Base-by-base conservation (phyloP, 345 rosid species). In the rapeseed (Brassica napus) region DNA sequence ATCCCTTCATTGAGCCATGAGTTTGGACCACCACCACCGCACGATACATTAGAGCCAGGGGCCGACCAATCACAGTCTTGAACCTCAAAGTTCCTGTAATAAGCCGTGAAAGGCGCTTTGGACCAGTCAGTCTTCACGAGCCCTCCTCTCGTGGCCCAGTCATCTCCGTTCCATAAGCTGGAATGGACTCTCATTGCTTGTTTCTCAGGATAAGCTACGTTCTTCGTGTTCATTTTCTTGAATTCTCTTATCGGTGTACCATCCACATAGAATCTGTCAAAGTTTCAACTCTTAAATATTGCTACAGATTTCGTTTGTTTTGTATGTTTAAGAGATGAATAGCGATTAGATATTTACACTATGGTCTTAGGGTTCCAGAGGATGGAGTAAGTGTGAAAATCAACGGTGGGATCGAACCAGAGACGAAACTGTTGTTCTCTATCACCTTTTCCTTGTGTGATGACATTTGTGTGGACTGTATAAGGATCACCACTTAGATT, bases 141-240 rank as follows among this genome's bases (percentile, higher is more conserved):
- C 1, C 97, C 94, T 21, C 92, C 92, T 63, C 92, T 82, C 0
- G 97, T 91, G 1, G 91, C 91, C 97, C 94, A 91, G 42, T 89
- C 87, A 70, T 91, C 94, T 14, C 85, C 92, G 67, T 90, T 88
- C 92, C 94, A 88, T 3, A 88, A 81, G 49, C 86, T 87, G 8
- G 89, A 86, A 80, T 87, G 83, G 10, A 87, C 55, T 69, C 84
- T 85, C 92, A 91, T 90, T 5, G 90, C 79, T 58, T 88, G 92
- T 77, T 73, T 86, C 82, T 83, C 85, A 2, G 91, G 97, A 55
- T 81, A 87, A 7, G 91, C 76, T 18, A 89, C 83, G 0, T 90
- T 60, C 65, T 26, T 60, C 34, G 34, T 90, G 1, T 77, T 70
- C 81, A 83, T 57, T 85, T 88, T 91, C 85, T 85, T 86, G 87